Evolutionary conservation across 129 eudicot genomes (phyloP), one percentile per base, ranked within the genome.

Genomic region (Erigeron canadensis): DNA sequence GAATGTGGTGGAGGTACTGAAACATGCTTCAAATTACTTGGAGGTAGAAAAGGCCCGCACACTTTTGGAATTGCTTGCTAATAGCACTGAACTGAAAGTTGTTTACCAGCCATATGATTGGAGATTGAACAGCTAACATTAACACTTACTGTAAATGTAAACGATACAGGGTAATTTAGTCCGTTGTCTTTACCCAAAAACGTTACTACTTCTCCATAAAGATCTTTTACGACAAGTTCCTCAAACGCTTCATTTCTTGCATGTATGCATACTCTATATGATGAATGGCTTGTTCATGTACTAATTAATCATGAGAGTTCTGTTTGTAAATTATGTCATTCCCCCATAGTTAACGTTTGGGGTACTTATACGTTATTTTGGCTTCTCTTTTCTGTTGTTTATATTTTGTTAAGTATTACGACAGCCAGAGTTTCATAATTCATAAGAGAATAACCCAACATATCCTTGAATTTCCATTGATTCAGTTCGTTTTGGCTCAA

Each of bases 21-120:
- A 81, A 78, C 91, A 88, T 75, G 91, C 89, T 45, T 84, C 89
- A 47, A 88, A 79, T 63, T 88, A 83, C 85, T 58, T 85, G 80
- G 85, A 85, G 47, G 69, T 80, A 16, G 77, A 67, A 39, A 79
- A 78, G 66, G 67, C 87, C 13, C 84, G 57, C 65, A 74, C 82
- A 38, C 59, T 88, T 15, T 81, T 88, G 69, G 96, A 88, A 23
- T 69, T 86, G 77, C 82, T 86, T 71, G 71, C 84, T 28, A 28
- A 28, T 47, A 81, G 45, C 41, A 64, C 76, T 69, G 86, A 79
- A 41, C 66, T 85, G 22, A 86, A 86, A 81, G 91, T 88, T 74
- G 86, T 88, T 51, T 85, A 88, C 67, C 87, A 81, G 73, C 82
- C 89, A 28, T 88, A 70, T 74, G 89, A 88, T 57, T 86, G 96